These are phyloP conservation scores for Vinca major DNA, from an alignment of 305 asterid genomes.

Conservation along the genomic window DNA sequence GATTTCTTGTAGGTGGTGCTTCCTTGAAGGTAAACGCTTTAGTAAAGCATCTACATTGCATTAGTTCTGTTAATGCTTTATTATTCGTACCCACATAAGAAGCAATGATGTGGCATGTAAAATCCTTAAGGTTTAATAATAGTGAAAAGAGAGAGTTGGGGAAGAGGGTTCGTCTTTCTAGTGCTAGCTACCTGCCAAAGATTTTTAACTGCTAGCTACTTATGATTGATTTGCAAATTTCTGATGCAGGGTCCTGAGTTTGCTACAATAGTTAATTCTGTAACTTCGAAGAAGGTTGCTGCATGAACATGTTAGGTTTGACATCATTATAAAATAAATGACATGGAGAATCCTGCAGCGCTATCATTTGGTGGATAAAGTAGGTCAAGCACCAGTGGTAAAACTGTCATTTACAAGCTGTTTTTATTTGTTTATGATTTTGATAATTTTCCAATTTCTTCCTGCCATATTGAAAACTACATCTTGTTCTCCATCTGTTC, in stretches of 20 bases:
- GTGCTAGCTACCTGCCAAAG: not conserved
- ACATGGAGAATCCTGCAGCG: conserved; percentile 18
- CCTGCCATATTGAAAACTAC: conserved; percentile 4
- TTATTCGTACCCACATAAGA: not conserved
- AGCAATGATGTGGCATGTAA: not conserved
- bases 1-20: conserved; percentile 94
- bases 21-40: conserved; percentile 61
- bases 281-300: conserved; percentile 78
- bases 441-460: conserved; percentile 7
- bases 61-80: not conserved
- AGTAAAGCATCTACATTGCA: not conserved
- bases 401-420: conserved; percentile 14
- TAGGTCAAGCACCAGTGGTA: conserved; percentile 18
- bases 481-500: not conserved
- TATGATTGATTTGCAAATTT: conserved; percentile 13
- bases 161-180: not conserved
- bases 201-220: not conserved
- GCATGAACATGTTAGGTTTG: conserved; percentile 34
- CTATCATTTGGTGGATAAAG: conserved; percentile 4
- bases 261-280: conserved; percentile 75
- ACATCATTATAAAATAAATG: conserved; percentile 19
- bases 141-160: not conserved
- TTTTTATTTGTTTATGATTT: conserved; percentile 20
- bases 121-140: not conserved
- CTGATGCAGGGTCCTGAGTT: conserved; percentile 74